Conservation (phyloP, 257 asterid species). For the Nicotiana sylvestris region DNA sequence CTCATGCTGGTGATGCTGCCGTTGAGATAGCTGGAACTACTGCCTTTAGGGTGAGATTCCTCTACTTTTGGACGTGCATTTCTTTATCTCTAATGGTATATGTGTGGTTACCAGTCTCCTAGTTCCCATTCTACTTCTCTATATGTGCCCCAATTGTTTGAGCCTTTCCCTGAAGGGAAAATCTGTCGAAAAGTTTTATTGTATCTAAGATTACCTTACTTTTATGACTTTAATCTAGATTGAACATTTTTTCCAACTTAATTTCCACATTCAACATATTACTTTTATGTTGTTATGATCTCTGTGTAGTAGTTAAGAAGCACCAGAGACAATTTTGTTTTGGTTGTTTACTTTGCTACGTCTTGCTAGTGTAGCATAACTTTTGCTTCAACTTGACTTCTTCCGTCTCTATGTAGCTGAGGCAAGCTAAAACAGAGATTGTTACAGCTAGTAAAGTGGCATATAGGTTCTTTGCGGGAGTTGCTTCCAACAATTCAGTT, state of each 20-base stretch:
- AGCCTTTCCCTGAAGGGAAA: neutral
- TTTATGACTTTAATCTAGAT: neutral
- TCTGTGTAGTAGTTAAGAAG: neutral
- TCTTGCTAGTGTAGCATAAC: neutral
- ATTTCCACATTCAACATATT: neutral
- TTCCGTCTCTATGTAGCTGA: conserved; percentile 51
- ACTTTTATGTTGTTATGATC: neutral
- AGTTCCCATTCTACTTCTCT: conserved; percentile 2
- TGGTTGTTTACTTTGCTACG: neutral
- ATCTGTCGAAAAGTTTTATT: neutral
- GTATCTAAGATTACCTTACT: neutral
- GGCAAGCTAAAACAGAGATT: conserved; percentile 94
- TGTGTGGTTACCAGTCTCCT: neutral
- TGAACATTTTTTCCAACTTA: neutral
- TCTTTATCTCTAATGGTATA: neutral
- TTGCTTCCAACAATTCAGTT: conserved; percentile 57
- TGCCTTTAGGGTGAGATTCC: conserved; percentile 63
- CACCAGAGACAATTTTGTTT: neutral
- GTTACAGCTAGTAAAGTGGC: conserved; percentile 89
- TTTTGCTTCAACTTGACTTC: neutral
- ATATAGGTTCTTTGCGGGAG: conserved; percentile 71
- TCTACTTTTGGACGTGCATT: neutral
- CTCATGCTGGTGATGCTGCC: conserved; percentile 93
- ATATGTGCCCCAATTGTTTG: neutral
- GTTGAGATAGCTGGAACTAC: conserved; percentile 88